phyloP scores from a whole-genome alignment of 345 rosid genomes.

The Brassica cretica region DNA sequence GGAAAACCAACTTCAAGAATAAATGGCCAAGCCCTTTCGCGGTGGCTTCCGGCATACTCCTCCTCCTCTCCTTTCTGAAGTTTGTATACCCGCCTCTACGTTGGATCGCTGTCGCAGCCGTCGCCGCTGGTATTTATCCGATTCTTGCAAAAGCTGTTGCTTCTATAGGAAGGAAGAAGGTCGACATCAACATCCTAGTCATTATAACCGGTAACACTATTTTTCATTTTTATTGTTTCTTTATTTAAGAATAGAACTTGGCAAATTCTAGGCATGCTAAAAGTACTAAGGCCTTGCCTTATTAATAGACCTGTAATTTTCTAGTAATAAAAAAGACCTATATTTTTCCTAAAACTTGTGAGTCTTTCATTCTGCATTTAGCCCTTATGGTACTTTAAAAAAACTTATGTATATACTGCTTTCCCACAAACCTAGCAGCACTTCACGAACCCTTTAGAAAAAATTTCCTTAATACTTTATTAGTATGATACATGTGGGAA shows the following conservation, averaged over 20 bases:
- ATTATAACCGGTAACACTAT: constrained; percentile 65
- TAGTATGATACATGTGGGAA: not conserved
- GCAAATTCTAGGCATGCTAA: not conserved
- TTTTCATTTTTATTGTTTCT: not conserved
- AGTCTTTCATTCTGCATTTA: not conserved
- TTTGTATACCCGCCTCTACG: constrained; percentile 56
- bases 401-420: not conserved
- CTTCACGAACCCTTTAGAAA: constrained; percentile 35
- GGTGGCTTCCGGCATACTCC: constrained; percentile 56
- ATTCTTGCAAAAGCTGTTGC: constrained; percentile 53
- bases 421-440: constrained; percentile 33
- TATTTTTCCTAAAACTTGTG: not conserved
- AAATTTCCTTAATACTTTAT: not conserved
- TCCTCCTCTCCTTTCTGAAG: constrained; percentile 55
- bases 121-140: constrained; percentile 62
- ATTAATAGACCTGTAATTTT: not conserved
- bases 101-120: constrained; percentile 77
- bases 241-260: not conserved
- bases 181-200: constrained; percentile 70
- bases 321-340: not conserved
- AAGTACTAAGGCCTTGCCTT: not conserved
- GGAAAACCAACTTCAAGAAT: constrained; percentile 48
- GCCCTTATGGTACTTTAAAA: constrained; percentile 4
- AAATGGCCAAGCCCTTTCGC: constrained; percentile 93
- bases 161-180: constrained; percentile 47